phyloP scores from a whole-genome alignment of 2,329 filamentous ascomycete species.

The Pseudomassariella vexata region DNA sequence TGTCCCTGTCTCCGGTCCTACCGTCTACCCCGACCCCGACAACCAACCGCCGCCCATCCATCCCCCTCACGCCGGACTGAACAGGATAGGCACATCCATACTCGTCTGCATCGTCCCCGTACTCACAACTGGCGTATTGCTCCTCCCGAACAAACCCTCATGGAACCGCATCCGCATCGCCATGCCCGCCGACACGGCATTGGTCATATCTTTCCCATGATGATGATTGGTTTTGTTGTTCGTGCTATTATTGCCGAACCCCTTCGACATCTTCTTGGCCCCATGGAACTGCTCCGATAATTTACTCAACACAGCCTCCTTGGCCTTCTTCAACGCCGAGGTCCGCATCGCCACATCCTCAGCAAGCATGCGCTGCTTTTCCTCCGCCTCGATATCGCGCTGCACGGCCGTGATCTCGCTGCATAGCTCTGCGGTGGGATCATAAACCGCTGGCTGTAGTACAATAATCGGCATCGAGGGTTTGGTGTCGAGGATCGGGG shows the following conservation, averaged over 20 bases:
- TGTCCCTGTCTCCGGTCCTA: too few species aligned
- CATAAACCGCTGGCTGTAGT: conserved; percentile 52
- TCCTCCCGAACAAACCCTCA: conserved; percentile 36
- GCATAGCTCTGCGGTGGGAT: conserved; percentile 35
- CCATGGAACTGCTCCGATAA: conserved; percentile 42
- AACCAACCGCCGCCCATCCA: conserved; percentile 11
- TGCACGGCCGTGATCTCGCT: conserved; percentile 51
- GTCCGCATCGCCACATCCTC: conserved; percentile 50
- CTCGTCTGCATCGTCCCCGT: conserved; percentile 29
- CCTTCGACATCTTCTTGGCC: conserved; percentile 11
- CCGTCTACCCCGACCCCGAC: background rate
- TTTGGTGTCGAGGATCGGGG: conserved; percentile 43
- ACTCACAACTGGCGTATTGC: conserved; percentile 12
- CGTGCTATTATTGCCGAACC: conserved; percentile 17
- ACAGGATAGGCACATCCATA: conserved; percentile 57
- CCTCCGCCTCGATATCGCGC: conserved; percentile 51
- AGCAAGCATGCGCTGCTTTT: conserved; percentile 48
- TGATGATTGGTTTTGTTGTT: conserved; percentile 16
- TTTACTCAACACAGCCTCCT: conserved; percentile 54
- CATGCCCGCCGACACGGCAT: too few species aligned
- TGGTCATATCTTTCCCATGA: too few species aligned
- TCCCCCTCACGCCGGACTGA: conserved; percentile 36
- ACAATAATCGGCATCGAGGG: conserved; percentile 42
- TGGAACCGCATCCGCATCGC: conserved; percentile 31
- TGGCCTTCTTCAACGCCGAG: conserved; percentile 51